Evolutionary conservation across 2,329 filamentous ascomycete species (phyloP).

Genomic region (Meredithiella fracta): DNA sequence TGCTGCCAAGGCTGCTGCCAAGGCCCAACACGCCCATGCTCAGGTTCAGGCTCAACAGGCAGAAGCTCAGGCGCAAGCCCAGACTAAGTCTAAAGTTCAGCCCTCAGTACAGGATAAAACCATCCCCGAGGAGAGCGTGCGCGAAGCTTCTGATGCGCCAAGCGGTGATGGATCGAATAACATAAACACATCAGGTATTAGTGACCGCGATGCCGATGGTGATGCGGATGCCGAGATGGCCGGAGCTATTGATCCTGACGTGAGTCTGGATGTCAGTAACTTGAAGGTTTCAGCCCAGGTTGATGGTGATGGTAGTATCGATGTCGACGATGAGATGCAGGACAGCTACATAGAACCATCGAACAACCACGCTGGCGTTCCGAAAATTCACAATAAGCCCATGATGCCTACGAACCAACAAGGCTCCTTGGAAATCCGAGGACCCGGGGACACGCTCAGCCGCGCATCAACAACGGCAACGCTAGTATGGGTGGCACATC

Average conservation of each 20-base stretch:
- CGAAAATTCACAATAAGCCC: conserved; percentile 1
- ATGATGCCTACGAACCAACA: conserved; percentile 23
- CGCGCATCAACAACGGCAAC: conserved; percentile 3
- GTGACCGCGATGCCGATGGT: conserved; percentile 18
- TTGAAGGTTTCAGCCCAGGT: neutral
- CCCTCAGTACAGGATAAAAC: too few relatives aligned
- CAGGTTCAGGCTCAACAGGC: conserved; percentile 22
- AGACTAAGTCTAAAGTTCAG: neutral
- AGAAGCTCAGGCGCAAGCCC: neutral
- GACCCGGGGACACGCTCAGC: conserved; percentile 19
- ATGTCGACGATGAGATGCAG: conserved; percentile 37
- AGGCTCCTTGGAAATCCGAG: conserved; percentile 29
- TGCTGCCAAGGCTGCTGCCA: conserved; percentile 15
- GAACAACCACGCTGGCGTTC: conserved; percentile 20
- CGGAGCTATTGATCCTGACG: conserved; percentile 18
- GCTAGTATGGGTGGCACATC: neutral
- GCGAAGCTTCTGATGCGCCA: conserved; percentile 18
- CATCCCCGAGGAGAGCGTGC: too few relatives aligned
- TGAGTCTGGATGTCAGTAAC: conserved; percentile 14
- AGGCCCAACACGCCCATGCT: conserved; percentile 9
- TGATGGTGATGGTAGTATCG: conserved; percentile 20
- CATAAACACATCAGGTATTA: conserved; percentile 24
- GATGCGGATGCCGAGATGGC: conserved; percentile 26
- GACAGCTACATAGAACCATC: conserved; percentile 29
- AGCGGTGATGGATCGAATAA: conserved; percentile 20